Evolutionary conservation across 441 rosid genomes (phyloP).

Genomic region (Breynia disticha): DNA sequence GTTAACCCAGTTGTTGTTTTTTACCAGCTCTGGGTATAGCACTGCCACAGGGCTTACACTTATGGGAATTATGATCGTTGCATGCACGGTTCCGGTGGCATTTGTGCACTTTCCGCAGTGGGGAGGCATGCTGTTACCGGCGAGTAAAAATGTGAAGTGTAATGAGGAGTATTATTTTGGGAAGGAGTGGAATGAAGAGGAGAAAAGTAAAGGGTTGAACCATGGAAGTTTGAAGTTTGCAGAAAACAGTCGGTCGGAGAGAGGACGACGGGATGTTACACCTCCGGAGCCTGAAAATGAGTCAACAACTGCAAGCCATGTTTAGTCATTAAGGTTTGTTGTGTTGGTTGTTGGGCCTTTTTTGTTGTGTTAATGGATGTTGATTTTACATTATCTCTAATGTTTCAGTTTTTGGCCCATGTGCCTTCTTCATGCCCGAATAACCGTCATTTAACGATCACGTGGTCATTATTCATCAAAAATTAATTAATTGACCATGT

Average conservation of each 20-base stretch:
- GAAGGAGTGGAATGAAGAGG: constrained; percentile 50
- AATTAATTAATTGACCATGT: too few relatives aligned
- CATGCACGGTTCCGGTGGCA: constrained; percentile 42
- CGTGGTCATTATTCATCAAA: too few relatives aligned
- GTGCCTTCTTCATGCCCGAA: too few relatives aligned
- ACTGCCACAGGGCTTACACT: constrained; percentile 38
- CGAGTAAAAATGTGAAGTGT: constrained; percentile 27
- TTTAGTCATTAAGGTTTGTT: not conserved
- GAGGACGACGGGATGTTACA: constrained; percentile 21
- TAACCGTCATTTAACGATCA: too few relatives aligned
- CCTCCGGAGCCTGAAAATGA: too few relatives aligned
- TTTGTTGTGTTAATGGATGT: too few relatives aligned
- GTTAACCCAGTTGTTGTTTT: constrained; percentile 24
- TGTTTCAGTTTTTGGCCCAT: too few relatives aligned
- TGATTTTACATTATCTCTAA: too few relatives aligned
- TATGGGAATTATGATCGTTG: constrained; percentile 61
- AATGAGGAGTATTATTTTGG: constrained; percentile 54
- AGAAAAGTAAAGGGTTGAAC: constrained; percentile 44
- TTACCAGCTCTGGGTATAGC: constrained; percentile 27
- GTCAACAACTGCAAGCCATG: constrained; percentile 10
- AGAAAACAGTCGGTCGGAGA: constrained; percentile 34
- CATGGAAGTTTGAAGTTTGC: constrained; percentile 55
- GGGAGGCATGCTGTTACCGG: constrained; percentile 52
- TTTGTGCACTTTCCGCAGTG: constrained; percentile 62
- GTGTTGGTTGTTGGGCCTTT: too few relatives aligned